Percentiles rank a stretch among this genome's conserved stretches.
Evolutionary conservation across 2,329 filamentous ascomycete genomes (phyloP).

Genomic region (Aureobasidium sp.): DNA sequence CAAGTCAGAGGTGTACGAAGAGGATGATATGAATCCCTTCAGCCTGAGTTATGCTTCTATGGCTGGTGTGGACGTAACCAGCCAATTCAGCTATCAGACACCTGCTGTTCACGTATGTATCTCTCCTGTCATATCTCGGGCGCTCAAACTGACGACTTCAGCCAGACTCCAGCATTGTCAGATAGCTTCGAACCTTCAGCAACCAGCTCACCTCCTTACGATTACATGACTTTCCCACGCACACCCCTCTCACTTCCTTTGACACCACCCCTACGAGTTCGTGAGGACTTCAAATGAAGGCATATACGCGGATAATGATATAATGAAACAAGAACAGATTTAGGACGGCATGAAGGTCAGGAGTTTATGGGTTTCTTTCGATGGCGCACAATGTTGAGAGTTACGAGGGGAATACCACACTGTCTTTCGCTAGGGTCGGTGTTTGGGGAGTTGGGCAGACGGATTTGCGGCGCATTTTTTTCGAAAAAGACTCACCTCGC

Average conservation of each 20-base stretch:
- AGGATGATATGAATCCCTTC: conserved; percentile 55
- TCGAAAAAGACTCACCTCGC: background rate
- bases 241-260: conserved; percentile 67
- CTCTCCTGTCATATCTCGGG: conserved; percentile 17
- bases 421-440: background rate
- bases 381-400: background rate
- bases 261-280: conserved; percentile 46
- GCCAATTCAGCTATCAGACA: conserved; percentile 45
- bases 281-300: conserved; percentile 11
- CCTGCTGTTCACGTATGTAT: conserved; percentile 68
- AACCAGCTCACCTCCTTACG: conserved; percentile 31
- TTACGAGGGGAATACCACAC: background rate
- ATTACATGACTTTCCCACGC: conserved; percentile 42
- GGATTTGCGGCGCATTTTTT: background rate
- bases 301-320: background rate
- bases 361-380: background rate
- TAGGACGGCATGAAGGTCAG: background rate
- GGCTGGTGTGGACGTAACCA: conserved; percentile 54
- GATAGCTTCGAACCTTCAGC: conserved; percentile 61
- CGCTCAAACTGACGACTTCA: conserved; percentile 9
- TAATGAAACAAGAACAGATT: background rate
- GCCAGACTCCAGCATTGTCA: conserved; percentile 66
- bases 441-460: background rate
- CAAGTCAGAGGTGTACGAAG: conserved; percentile 56
- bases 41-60: conserved; percentile 62